Evolutionary conservation across 2,329 filamentous ascomycete genomes (phyloP).

Genomic region (Microdochium paspali): DNA sequence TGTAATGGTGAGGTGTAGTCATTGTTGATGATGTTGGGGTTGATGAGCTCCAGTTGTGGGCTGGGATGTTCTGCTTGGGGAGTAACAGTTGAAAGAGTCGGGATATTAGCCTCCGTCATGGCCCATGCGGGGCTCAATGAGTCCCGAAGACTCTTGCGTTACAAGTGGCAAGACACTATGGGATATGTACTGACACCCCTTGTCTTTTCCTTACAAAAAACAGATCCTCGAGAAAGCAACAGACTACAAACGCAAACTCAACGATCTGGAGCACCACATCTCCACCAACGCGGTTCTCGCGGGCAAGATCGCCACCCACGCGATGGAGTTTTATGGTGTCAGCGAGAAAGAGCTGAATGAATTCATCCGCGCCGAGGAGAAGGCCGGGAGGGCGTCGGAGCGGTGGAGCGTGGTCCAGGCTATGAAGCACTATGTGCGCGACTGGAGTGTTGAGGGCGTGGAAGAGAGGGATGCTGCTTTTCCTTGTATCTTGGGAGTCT

Average conservation of each 20-base stretch:
- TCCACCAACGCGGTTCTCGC: constrained; percentile 34
- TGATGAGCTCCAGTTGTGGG: too few species aligned
- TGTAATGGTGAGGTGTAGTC: too few species aligned
- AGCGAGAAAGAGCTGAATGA: constrained; percentile 30
- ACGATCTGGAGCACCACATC: constrained; percentile 30
- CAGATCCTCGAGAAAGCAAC: constrained; percentile 45
- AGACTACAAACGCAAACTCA: constrained; percentile 46
- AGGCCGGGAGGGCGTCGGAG: constrained; percentile 29
- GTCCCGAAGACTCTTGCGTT: too few species aligned
- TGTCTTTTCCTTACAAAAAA: too few species aligned
- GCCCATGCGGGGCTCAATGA: too few species aligned
- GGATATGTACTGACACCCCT: too few species aligned
- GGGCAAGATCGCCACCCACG: constrained; percentile 31
- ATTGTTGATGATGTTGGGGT: not conserved
- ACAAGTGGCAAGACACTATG: too few species aligned
- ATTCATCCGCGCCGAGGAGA: constrained; percentile 27
- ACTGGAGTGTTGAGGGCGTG: constrained; percentile 40
- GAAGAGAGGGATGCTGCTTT: constrained; percentile 35
- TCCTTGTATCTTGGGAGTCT: constrained; percentile 22
- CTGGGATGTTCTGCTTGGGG: too few species aligned
- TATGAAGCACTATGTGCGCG: constrained; percentile 47
- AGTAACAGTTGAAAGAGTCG: too few species aligned
- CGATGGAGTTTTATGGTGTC: constrained; percentile 36
- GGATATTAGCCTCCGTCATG: too few species aligned
- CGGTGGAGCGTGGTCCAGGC: constrained; percentile 39